Conservation (phyloP, 192 early-diverging fungal species). For the Coemansia reversa region DNA sequence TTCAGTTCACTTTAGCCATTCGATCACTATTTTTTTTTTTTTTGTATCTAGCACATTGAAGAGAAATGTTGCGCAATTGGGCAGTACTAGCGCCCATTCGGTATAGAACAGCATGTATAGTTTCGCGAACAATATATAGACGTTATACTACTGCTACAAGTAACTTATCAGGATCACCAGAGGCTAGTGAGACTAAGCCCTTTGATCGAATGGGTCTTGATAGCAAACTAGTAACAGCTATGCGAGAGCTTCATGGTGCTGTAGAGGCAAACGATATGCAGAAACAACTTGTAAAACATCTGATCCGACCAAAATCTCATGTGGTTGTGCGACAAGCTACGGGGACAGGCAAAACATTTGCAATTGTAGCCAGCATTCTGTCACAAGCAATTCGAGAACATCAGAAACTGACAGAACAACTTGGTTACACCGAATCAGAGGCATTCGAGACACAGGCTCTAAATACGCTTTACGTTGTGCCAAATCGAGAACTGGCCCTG, state of each 20-base stretch:
- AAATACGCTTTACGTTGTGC: conserved; percentile 32
- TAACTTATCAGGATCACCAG: not conserved
- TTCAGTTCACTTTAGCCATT: no score
- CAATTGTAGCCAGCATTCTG: conserved; percentile 8
- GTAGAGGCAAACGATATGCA: conserved; percentile 14
- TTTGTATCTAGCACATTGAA: no score
- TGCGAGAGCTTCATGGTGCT: conserved; percentile 4
- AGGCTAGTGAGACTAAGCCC: not conserved
- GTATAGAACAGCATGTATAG: no score
- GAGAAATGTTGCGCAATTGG: no score
- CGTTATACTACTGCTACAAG: no score
- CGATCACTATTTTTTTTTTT: no score
- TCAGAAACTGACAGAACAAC: not conserved
- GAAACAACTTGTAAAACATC: not conserved
- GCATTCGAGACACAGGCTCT: conserved; percentile 4
- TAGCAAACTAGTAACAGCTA: conserved; percentile 2
- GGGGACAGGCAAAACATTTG: conserved; percentile 37
- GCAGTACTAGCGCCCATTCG: no score
- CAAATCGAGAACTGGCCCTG: conserved; percentile 46
- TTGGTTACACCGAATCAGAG: conserved; percentile 2
- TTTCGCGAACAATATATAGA: no score
- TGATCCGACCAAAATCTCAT: not conserved
- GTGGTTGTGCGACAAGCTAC: conserved; percentile 29
- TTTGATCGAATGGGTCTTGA: conserved; percentile 10
- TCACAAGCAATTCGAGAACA: conserved; percentile 20